A percentile compares a stretch with the other conserved stretches of the same genome.
phyloP scores from a whole-genome alignment of 2,329 filamentous ascomycete species.

The Nakataea oryzae region DNA sequence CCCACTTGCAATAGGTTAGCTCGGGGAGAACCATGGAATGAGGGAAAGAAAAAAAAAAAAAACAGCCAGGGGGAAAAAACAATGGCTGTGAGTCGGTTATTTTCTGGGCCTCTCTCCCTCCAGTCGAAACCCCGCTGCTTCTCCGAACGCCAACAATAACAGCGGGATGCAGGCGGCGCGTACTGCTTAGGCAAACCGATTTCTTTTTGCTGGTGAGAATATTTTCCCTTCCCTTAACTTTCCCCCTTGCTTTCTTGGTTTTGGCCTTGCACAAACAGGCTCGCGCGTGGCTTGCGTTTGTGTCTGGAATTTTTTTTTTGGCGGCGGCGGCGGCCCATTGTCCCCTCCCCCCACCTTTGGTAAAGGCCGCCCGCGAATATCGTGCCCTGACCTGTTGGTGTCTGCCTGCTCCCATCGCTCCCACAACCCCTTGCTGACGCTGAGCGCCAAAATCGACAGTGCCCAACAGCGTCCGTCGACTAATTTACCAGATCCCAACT shows the following conservation, averaged over 20 bases:
- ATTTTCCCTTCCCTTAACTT: neutral
- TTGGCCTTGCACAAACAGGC: neutral
- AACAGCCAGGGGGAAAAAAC: no score
- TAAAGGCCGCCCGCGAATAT: neutral
- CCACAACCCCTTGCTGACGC: neutral
- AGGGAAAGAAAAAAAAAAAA: neutral
- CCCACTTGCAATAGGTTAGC: neutral
- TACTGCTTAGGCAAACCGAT: neutral
- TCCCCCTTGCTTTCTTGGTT: neutral
- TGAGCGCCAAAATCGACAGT: neutral
- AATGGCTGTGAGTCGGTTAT: neutral
- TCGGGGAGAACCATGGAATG: neutral
- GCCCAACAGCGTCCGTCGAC: neutral
- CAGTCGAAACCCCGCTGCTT: neutral
- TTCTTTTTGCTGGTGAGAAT: neutral
- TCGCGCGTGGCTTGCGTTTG: neutral
- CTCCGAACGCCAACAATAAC: neutral
- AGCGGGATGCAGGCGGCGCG: neutral
- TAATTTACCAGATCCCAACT: neutral
- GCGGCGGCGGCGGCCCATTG: neutral
- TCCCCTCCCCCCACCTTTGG: neutral
- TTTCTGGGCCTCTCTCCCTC: neutral
- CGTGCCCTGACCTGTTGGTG: neutral
- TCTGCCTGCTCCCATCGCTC: neutral
- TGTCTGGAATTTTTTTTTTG: neutral